Evolutionary conservation across 306 rosid genomes (phyloP), one percentile per base, ranked within the genome.

Genomic region (Hippophae tibetana): DNA sequence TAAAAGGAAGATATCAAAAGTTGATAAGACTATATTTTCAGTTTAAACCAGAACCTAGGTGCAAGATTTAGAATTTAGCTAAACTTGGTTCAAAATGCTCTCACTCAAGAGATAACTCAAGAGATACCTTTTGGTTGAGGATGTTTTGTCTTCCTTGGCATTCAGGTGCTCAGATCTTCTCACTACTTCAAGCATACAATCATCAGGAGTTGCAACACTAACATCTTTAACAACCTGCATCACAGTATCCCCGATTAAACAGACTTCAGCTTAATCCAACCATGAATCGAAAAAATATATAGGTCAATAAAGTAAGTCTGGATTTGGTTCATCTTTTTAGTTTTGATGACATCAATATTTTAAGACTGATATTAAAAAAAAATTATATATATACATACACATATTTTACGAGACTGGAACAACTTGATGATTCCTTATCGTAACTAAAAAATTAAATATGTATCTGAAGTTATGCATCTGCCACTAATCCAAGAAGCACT

Each of bases 51-150:
- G 53, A 6, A n/a, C 11, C 53, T n/a, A 49, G n/a, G 18, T 5
- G 53, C 53, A 49, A 11, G 14, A 49, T 13, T 49, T 12, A 11
- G 42, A 38, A 2, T 8, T 47, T 70, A 63, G 18, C 54, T 14
- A 49, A 63, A 64, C 40, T 52, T 9, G 27, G 26, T 49, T 10
- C 18, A 47, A 43, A 42, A 38, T 13, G 61, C 11, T n/a, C 13
- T 9, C 48, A n/a, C n/a, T n/a, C n/a, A n/a, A n/a, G n/a, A n/a
- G n/a, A n/a, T n/a, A n/a, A 40, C 57, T 59, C 47, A 43, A 48
- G 49, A 13, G 69, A 51, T 13, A 87, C 92, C 87, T 82, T 69
- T 70, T 72, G 67, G 13, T 42, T 66, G 57, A 43, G 14, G 89
- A 71, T 23, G 54, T 23, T 27, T 31, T 60, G 69, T 51, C 72